These are phyloP conservation scores for Aegle marmelos DNA, from an alignment of 345 rosid species.

Conservation along the genomic window DNA sequence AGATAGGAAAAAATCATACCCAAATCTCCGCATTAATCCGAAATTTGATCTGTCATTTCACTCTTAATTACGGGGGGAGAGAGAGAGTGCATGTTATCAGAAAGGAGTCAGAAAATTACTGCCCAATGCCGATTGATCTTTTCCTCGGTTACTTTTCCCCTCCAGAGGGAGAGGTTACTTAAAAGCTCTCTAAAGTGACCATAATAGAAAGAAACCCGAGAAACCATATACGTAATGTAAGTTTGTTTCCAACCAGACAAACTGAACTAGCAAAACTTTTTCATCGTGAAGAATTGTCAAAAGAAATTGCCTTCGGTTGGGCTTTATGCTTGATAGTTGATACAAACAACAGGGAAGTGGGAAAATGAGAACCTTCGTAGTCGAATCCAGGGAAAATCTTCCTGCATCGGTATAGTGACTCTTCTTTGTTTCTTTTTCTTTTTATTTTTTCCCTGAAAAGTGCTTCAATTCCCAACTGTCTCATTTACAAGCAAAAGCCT, in stretches of 20 bases:
- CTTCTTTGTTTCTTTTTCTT: neutral
- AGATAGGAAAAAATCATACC: neutral
- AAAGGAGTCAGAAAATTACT: neutral
- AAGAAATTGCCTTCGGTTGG: no score
- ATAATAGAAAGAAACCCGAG: neutral
- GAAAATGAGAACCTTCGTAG: neutral
- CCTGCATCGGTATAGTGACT: neutral
- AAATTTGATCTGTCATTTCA: neutral
- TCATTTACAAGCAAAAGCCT: neutral
- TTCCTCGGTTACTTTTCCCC: neutral
- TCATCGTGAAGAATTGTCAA: neutral
- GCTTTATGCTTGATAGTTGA: neutral
- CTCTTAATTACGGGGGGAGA: neutral
- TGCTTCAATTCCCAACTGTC: neutral
- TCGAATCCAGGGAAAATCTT: neutral
- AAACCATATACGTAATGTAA: neutral
- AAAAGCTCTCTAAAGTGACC: neutral
- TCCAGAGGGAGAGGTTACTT: neutral
- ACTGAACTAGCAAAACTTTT: neutral
- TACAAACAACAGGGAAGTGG: neutral
- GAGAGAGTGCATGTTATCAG: neutral
- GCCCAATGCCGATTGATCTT: neutral
- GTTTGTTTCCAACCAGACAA: neutral
- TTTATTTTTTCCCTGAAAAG: neutral
- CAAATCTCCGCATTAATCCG: neutral